phyloP scores from a whole-genome alignment of 2,329 filamentous ascomycete species.

The Dichotomopilus funicola region DNA sequence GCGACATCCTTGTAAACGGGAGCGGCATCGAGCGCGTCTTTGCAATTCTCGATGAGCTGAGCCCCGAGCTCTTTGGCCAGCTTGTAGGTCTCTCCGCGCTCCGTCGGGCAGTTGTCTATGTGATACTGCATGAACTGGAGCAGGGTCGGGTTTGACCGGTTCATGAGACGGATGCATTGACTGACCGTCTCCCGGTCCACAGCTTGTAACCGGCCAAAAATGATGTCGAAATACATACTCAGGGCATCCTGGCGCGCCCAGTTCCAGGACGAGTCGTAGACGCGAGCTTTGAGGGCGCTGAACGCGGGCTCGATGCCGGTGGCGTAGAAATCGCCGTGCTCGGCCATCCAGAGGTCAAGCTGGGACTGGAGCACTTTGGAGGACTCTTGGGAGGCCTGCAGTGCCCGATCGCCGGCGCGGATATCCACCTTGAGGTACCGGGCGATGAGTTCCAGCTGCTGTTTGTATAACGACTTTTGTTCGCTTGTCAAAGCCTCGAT shows the following conservation, averaged over 20 bases:
- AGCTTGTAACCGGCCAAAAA: conserved; percentile 87
- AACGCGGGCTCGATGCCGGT: conserved; percentile 91
- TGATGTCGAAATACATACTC: conserved; percentile 98
- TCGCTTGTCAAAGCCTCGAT: conserved; percentile 97
- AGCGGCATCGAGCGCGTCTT: conserved; percentile 74
- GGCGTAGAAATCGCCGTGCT: conserved; percentile 96
- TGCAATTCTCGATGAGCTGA: conserved; percentile 96
- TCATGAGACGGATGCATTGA: conserved; percentile 98
- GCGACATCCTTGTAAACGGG: conserved; percentile 96
- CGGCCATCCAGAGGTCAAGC: conserved; percentile 87
- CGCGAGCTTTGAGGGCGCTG: conserved; percentile 84
- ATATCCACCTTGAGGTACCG: conserved; percentile 97
- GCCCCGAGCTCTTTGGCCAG: conserved; percentile 92
- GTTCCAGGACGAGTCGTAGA: conserved; percentile 99
- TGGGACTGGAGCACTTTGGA: conserved; percentile 85
- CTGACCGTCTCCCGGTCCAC: conserved; percentile 98
- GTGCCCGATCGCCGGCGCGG: conserved; percentile 91
- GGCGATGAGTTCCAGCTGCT: conserved; percentile 91
- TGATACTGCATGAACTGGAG: conserved; percentile 99
- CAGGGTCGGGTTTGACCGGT: conserved; percentile 90
- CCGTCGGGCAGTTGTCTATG: conserved; percentile 96
- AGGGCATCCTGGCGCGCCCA: conserved; percentile 97
- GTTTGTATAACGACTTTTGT: conserved; percentile 92
- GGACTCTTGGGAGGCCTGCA: conserved; percentile 75
- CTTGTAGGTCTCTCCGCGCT: conserved; percentile 94